phyloP scores from a whole-genome alignment of 148 eudicot species.

The Cornus kousa region DNA sequence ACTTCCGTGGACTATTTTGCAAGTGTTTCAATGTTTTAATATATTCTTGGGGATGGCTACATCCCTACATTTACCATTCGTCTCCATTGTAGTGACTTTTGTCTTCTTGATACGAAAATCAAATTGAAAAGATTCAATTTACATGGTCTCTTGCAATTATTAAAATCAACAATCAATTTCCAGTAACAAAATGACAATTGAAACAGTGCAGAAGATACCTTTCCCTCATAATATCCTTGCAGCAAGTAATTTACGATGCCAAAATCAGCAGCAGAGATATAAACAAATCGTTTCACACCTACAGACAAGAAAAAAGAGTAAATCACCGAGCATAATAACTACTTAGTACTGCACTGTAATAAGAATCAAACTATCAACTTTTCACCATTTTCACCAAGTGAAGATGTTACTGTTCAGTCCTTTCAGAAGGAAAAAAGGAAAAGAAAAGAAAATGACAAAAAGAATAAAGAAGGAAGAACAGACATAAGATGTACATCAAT shows the following conservation, averaged over 20 bases:
- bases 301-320: constrained; percentile 7
- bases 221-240: constrained; percentile 70
- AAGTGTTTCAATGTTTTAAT: too few relatives aligned
- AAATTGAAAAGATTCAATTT: not conserved
- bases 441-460: too few relatives aligned
- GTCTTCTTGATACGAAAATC: too few relatives aligned
- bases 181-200: too few relatives aligned
- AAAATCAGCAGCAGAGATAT: constrained; percentile 74
- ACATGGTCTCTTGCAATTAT: not conserved
- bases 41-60: too few relatives aligned
- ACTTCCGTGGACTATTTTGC: too few relatives aligned
- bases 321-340: not conserved
- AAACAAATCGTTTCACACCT: constrained; percentile 68
- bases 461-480: not conserved
- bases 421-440: too few relatives aligned
- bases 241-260: constrained; percentile 57
- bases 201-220: constrained; percentile 34
- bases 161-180: not conserved
- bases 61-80: too few relatives aligned
- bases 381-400: not conserved
- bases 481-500: not conserved
- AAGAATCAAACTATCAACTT: not conserved
- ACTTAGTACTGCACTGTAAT: not conserved
- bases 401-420: not conserved
- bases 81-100: too few relatives aligned